These are phyloP conservation scores for Austroboletus eburneus DNA, from an alignment of 768 basidiomycete species.

Conservation along the genomic window DNA sequence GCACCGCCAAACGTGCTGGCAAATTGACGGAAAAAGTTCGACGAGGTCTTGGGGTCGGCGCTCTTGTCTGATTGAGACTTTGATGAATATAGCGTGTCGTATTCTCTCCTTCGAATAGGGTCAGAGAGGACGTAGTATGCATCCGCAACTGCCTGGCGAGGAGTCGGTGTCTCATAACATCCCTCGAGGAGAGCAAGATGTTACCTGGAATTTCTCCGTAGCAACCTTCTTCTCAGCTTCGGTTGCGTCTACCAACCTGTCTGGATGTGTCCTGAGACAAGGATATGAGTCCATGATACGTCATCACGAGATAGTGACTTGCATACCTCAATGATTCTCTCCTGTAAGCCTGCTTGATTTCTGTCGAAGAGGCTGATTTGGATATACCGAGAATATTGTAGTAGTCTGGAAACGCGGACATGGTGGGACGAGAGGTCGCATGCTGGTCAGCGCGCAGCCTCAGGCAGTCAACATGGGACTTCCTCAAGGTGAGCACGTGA, in stretches of 20 bases:
- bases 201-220: constrained; percentile 85
- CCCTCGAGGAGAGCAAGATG: not conserved
- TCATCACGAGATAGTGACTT: not conserved
- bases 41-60: constrained; percentile 61
- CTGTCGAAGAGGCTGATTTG: constrained; percentile 59
- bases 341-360: constrained; percentile 74
- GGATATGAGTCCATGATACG: constrained; percentile 11
- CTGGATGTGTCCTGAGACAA: constrained; percentile 75
- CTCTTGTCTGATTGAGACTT: constrained; percentile 49
- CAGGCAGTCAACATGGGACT: not conserved
- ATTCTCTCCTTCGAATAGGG: constrained; percentile 63
- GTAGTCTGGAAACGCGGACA: constrained; percentile 80
- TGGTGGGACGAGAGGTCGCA: constrained; percentile 28
- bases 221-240: constrained; percentile 66
- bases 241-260: constrained; percentile 68
- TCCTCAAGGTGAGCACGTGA: constrained; percentile 16
- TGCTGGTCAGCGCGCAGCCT: too few relatives aligned
- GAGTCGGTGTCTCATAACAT: not conserved
- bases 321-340: constrained; percentile 68
- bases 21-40: constrained; percentile 75
- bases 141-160: constrained; percentile 80
- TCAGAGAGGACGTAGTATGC: constrained; percentile 94
- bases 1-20: constrained; percentile 61
- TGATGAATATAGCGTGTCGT: constrained; percentile 62
- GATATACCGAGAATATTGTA: constrained; percentile 58